Evolutionary conservation across 805 yeast species (phyloP), one percentile per base, ranked within the genome.

Genomic region (Candida ovalis): DNA sequence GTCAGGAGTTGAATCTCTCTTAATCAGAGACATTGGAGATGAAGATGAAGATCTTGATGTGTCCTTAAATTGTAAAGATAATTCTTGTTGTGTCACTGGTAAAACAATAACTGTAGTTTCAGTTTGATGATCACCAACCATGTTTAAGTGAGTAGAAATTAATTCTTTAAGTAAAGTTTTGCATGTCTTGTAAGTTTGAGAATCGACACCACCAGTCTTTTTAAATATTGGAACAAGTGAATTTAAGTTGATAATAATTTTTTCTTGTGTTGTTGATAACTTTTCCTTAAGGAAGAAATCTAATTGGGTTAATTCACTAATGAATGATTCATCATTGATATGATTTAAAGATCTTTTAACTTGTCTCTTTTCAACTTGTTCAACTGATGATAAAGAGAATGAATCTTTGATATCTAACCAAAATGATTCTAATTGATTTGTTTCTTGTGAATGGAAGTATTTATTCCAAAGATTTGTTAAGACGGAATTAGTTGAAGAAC

Each of bases 241-340:
- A 54, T 75, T 67, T 45, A 75, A 64, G 45, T 72, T 69, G 43
- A 75, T 58, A 10, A 74, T 60, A 3, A 74, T 57, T 23, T 66
- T 57, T 15, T 56, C 62, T 21, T 58, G 48, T 15, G 62, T 33
- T 6, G 56, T 40, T 6, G 49, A 44, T 8, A 55, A 41, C 8
- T 63, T 51, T 22, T 57, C 55, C 21, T 61, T 58, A 17, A 67
- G 58, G 46, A 76, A 63, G 52, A 69, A 75, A 19, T 72, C 67
- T 53, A 77, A 63, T 58, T 78, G 81, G 37, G 75, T 64, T 47
- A 78, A 55, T 56, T 78, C 82, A 47, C 65, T 71, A 49, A 76
- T 73, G 61, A 72, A 78, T n/a, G 63, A 54, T 52, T 72, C 70
- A 54, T 77, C 81, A 57, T 69, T 72, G 47, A 76, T 69, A 38